Evolutionary conservation across 2,329 filamentous ascomycete genomes (phyloP).

Genomic region (Chaetomium sp.): DNA sequence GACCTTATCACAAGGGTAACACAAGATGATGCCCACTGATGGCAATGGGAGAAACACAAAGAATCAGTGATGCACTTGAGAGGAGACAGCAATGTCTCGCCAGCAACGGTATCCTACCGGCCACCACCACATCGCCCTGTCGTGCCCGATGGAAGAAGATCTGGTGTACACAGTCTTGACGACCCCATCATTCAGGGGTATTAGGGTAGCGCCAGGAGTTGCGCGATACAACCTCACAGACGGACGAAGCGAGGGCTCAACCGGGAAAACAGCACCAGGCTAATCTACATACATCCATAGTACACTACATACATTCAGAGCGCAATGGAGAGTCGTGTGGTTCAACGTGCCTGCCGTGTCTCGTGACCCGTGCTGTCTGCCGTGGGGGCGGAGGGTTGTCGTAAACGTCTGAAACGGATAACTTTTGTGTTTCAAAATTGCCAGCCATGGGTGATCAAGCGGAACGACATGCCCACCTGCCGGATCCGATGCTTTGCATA

Average conservation of each 20-base stretch:
- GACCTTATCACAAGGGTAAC: not conserved
- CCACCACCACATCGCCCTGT: not conserved
- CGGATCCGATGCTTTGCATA: constrained; percentile 16
- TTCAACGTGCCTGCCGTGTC: constrained; percentile 5
- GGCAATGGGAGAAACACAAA: not conserved
- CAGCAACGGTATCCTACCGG: not conserved
- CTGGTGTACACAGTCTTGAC: too few relatives aligned
- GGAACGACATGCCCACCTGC: constrained; percentile 10
- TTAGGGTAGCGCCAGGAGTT: constrained; percentile 18
- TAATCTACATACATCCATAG: not conserved
- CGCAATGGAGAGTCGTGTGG: not conserved
- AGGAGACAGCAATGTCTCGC: not conserved
- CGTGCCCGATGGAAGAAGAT: not conserved
- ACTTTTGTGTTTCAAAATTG: constrained; percentile 23
- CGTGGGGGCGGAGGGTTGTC: constrained; percentile 2
- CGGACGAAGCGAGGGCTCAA: constrained; percentile 4
- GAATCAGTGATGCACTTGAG: not conserved
- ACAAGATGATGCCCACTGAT: not conserved
- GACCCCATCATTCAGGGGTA: constrained; percentile 2
- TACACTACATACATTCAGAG: not conserved
- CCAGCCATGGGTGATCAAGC: constrained; percentile 12
- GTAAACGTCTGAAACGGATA: constrained; percentile 20
- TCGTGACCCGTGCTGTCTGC: constrained; percentile 4
- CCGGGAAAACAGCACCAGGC: constrained; percentile 7
- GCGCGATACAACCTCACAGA: constrained; percentile 18